Conservation (phyloP, 495 filamentous ascomycete species). For the Penicillium canariense region DNA sequence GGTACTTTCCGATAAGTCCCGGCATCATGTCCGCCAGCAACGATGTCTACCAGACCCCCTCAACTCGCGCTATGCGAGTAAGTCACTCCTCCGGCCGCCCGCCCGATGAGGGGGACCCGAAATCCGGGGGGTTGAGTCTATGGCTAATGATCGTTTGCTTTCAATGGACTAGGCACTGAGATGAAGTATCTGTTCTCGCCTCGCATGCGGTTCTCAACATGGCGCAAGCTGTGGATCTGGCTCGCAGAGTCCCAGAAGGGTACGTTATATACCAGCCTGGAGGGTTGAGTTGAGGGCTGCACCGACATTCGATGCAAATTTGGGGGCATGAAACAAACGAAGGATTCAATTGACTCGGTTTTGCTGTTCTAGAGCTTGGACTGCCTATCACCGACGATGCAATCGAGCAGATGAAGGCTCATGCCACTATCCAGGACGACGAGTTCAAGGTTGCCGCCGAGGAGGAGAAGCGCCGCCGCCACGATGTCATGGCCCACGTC, state of each 20-base stretch:
- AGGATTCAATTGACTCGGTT: constrained; percentile 26
- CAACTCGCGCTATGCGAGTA: constrained; percentile 69
- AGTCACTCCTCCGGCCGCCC: constrained; percentile 24
- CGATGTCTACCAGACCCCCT: constrained; percentile 71
- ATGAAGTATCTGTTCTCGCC: constrained; percentile 65
- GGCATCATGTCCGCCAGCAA: constrained; percentile 57
- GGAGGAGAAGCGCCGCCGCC: constrained; percentile 75
- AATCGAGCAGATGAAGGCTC: constrained; percentile 68
- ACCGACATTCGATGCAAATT: constrained; percentile 18
- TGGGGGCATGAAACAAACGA: constrained; percentile 9
- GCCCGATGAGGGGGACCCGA: constrained; percentile 11
- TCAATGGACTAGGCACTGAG: constrained; percentile 40
- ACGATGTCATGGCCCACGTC: constrained; percentile 73
- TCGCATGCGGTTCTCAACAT: constrained; percentile 67
- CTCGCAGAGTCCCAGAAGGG: constrained; percentile 81
- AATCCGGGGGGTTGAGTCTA: background rate
- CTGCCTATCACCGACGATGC: constrained; percentile 66
- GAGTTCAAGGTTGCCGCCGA: constrained; percentile 74
- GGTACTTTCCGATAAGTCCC: constrained; percentile 7
- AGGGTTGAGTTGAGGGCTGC: background rate
- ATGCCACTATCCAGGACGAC: constrained; percentile 70
- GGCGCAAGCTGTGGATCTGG: constrained; percentile 79
- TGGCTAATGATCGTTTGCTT: constrained; percentile 16
- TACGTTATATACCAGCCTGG: constrained; percentile 18
- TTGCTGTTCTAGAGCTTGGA: constrained; percentile 42